Evolutionary conservation across 371 early-diverging fungal species (phyloP), one percentile per base, ranked within the genome.

Genomic region (Apophysomyces ossiformis): DNA sequence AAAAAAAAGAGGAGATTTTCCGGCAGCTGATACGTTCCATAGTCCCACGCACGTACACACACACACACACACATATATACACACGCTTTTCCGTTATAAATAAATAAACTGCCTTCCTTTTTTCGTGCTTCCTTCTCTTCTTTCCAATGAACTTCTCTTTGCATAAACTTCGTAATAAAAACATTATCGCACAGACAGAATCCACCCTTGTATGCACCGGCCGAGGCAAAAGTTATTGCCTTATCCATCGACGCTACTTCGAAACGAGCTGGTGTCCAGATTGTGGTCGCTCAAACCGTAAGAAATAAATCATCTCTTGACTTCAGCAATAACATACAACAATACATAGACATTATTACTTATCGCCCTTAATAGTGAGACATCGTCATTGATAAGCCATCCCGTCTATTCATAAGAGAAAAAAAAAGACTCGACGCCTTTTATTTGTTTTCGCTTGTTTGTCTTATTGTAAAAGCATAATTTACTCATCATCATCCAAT

Each of bases 251-350:
- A 57, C 65, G 74, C 9, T 76, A 79, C 38, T 76, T 76, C 63
- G 79, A 79, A 57, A 76, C 75, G 15, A 72, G 72, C 58, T 79
- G 77, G 79, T 79, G 79, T 58, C 79, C 76, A 43, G 77, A 76
- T 36, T 79, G 76, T 61, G 58, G 72, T 44, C 70, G 67, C 58
- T 50, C 54, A 50, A 50, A 26, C 9, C 21, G 54, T 50, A 21
- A 50, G 54, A n/a, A 18, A n/a, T 18, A 21, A 0, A 9, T 13
- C 21, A 50, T 18, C 21, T 50, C 8, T 18, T 50, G 54, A 26
- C 32, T 26, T 26, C 32, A 26, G 32, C 32, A 26, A 26, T 26
- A 26, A 26, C 54, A 50, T 50, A 50, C 21, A 26, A 50, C n/a
- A 45, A 45, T 18, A 18, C 16, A 13, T 45, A 45, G 15, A 13